Evolutionary conservation across 2,329 filamentous ascomycete species (phyloP).

Genomic region (Aphanoascus verrucosus): DNA sequence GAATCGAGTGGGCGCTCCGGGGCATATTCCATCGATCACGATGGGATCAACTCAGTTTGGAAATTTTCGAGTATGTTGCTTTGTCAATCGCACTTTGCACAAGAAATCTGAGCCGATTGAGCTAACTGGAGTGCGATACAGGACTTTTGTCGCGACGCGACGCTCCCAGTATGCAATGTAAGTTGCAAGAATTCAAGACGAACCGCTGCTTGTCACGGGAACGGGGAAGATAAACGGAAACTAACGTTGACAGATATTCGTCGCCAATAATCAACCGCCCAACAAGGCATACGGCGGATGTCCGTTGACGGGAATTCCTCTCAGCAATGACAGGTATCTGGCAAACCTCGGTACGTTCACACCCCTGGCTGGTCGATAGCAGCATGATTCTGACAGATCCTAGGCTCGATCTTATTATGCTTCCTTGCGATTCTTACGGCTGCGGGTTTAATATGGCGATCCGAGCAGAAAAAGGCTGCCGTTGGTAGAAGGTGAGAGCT

Average conservation of each 20-base stretch:
- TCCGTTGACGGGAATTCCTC: constrained; percentile 59
- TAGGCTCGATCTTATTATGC: constrained; percentile 78
- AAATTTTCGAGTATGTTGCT: constrained; percentile 44
- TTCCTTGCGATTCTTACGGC: constrained; percentile 63
- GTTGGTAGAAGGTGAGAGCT: constrained; percentile 70
- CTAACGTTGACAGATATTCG: constrained; percentile 50
- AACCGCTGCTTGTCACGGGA: neutral
- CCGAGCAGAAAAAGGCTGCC: constrained; percentile 82
- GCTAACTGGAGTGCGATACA: constrained; percentile 29
- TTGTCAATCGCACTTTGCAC: neutral
- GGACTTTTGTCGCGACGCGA: constrained; percentile 76
- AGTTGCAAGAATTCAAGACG: constrained; percentile 28
- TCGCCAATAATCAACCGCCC: constrained; percentile 47
- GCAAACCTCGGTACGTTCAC: constrained; percentile 65
- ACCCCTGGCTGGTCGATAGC: constrained; percentile 1
- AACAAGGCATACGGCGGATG: constrained; percentile 58
- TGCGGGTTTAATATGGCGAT: constrained; percentile 60
- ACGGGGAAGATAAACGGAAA: neutral
- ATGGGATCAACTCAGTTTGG: constrained; percentile 49
- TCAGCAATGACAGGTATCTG: constrained; percentile 56
- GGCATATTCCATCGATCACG: constrained; percentile 10
- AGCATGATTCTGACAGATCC: neutral
- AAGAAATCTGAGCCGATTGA: neutral
- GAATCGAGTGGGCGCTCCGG: constrained; percentile 2
- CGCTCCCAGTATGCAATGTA: constrained; percentile 76